These are phyloP conservation scores for Corylus avellana DNA, from an alignment of 306 rosid genomes.

Conservation along the genomic window DNA sequence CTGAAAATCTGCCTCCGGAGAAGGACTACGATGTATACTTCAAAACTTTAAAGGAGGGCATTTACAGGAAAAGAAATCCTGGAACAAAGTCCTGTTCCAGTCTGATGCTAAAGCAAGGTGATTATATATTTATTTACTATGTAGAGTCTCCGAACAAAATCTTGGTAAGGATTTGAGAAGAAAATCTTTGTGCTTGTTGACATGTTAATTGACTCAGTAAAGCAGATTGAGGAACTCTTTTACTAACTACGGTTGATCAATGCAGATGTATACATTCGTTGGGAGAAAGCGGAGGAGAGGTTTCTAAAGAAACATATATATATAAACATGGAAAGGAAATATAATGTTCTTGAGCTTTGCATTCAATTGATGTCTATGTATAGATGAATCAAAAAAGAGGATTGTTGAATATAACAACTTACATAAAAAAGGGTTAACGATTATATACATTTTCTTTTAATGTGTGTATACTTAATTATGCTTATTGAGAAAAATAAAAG, in stretches of 20 bases:
- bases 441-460: neutral
- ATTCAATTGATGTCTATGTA: neutral
- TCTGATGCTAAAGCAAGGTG: conserved; percentile 28
- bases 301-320: neutral
- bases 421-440: neutral
- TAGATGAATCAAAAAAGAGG: neutral
- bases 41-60: conserved; percentile 69
- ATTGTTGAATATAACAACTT: neutral
- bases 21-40: conserved; percentile 74
- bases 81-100: conserved; percentile 56
- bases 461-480: neutral
- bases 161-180: neutral
- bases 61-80: conserved; percentile 81
- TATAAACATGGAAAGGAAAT: conserved; percentile 1
- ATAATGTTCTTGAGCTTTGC: neutral
- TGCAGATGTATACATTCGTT: neutral
- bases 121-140: neutral
- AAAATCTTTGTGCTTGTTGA: neutral
- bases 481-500: neutral
- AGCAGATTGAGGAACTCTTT: neutral
- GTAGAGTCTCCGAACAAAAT: neutral
- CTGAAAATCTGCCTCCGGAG: conserved; percentile 83
- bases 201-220: neutral
- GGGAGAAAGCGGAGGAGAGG: neutral
- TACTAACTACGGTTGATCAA: neutral